Evolutionary conservation across 306 rosid species (phyloP), one percentile per base, ranked within the genome.

Genomic region (Cicer bijugum): DNA sequence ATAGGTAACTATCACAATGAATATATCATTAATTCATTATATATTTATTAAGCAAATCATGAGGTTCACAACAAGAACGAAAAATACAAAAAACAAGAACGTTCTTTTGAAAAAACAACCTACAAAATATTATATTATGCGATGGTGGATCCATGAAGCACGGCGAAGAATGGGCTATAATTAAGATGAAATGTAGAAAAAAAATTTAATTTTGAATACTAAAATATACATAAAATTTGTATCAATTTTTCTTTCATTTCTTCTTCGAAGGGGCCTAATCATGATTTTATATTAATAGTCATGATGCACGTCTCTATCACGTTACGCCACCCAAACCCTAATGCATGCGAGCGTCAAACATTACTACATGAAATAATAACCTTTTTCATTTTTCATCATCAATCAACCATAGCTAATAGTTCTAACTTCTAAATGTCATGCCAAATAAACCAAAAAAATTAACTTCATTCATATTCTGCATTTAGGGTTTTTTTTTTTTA

Each of bases 261-360:
- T 28, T 58, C 73, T 76, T 20, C 15, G 8, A 59, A 70, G 78
- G 68, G 71, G 14, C 79, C 84, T 74, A 74, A 78, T 77, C 52
- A 77, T 55, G 40, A 28, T 50, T 71, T 66, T 48, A 63, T 55
- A 70, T 55, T 75, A 57, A 65, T 82, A 74, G 73, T 76, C 89
- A 88, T 84, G 90, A 88, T 94, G 90, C 96, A 88, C 88, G 92
- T 87, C 90, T 77, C 88, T 75, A 83, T 90, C 95, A 89, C 97
- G 85, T 88, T 71, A 90, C 88, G 71, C 85, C 86, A 80, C 80
- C 84, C 71, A 62, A 77, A 66, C 82, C 80, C 73, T 77, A 62
- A 69, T 84, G 87, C 87, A 80, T 84, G 85, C 87, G 78, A 84
- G 68, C 78, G 82, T 81, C 84, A 77, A 77, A 73, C 75, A 73